phyloP scores from a whole-genome alignment of 2,329 filamentous ascomycete species.

The Penicillium sclerotiorum region DNA sequence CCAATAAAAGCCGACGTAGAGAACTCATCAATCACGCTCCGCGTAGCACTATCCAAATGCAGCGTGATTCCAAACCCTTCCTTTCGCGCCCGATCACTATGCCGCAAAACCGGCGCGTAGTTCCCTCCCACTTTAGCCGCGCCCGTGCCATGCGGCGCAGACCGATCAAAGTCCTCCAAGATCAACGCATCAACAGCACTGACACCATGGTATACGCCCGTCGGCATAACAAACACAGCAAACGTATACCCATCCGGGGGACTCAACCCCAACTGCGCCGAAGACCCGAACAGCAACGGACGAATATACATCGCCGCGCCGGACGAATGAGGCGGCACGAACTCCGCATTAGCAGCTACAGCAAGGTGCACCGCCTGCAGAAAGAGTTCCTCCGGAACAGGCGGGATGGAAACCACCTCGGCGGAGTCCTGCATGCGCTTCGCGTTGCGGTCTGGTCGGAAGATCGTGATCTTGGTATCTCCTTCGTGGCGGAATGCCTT shows the following conservation, averaged over 20 bases:
- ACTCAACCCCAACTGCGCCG: conserved; percentile 80
- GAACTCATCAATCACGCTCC: conserved; percentile 92
- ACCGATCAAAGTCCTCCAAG: conserved; percentile 89
- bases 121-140: conserved; percentile 95
- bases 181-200: conserved; percentile 86
- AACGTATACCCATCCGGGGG: conserved; percentile 93
- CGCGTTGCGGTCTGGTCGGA: conserved; percentile 86
- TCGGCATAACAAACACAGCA: conserved; percentile 85
- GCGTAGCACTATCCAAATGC: conserved; percentile 82
- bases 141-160: conserved; percentile 88
- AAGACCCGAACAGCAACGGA: conserved; percentile 83
- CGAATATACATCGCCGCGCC: conserved; percentile 92
- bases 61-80: conserved; percentile 92
- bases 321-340: conserved; percentile 84
- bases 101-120: conserved; percentile 87
- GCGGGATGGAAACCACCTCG: conserved; percentile 78
- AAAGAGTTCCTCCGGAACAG: conserved; percentile 76
- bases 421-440: conserved; percentile 81
- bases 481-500: conserved; percentile 78
- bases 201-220: conserved; percentile 89
- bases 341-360: conserved; percentile 85
- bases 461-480: conserved; percentile 74
- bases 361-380: conserved; percentile 75
- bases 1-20: conserved; percentile 93
- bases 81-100: conserved; percentile 77